Percentiles rank a stretch among this genome's conserved stretches.
These are phyloP conservation scores for Solanum arcanum DNA, from an alignment of 257 asterid genomes.

Conservation along the genomic window DNA sequence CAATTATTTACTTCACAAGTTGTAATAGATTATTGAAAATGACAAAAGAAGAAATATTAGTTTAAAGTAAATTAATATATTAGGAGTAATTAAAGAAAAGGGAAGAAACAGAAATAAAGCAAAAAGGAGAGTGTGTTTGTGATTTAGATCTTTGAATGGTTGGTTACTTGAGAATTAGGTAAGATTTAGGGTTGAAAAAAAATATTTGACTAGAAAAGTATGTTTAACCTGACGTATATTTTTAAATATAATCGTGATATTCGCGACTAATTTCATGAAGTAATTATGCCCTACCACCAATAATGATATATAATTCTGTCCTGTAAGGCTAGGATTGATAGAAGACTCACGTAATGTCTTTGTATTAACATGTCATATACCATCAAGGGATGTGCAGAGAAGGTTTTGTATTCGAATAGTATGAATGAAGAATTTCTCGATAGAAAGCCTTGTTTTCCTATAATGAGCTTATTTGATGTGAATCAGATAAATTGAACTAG, in stretches of 20 bases:
- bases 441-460: neutral
- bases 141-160: neutral
- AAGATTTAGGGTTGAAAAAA: neutral
- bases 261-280: no score
- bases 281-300: no score
- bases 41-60: neutral
- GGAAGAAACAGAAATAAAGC: neutral
- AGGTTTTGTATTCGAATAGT: neutral
- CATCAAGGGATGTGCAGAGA: neutral
- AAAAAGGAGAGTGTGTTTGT: neutral
- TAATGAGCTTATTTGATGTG: neutral
- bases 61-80: neutral
- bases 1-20: neutral
- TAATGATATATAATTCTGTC: fast-evolving
- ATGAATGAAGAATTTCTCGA: neutral
- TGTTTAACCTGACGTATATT: neutral
- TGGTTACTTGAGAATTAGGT: neutral
- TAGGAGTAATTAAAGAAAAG: neutral
- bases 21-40: neutral
- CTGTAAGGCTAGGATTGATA: neutral
- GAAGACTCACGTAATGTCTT: neutral
- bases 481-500: neutral
- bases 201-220: neutral
- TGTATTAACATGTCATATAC: neutral
- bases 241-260: no score